Evolutionary conservation across 306 rosid genomes (phyloP), one percentile per base, ranked within the genome.

Genomic region (Castanea mollissima): DNA sequence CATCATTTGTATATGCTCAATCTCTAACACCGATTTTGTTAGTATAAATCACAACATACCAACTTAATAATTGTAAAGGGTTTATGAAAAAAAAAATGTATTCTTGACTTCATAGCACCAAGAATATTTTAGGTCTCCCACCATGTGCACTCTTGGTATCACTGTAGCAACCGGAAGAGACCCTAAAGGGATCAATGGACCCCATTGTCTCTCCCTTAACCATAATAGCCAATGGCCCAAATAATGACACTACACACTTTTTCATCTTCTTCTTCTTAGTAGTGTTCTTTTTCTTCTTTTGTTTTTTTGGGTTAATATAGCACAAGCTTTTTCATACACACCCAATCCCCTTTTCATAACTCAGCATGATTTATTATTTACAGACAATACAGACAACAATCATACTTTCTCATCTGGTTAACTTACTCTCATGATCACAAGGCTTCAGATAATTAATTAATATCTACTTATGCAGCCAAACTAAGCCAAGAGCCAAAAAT

Each of bases 401-500:
- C 31, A 56, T 19, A 74, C 75, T 54, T 57, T 78, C 62, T 19
- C 63, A 54, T 10, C 14, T 15, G 15, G 44, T 31, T 6, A 55
- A 73, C 54, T 49, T 10, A 34, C 65, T 23, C 65, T 59, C 5
- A 60, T 63, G n/a, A 59, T 59, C 38, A 29, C 41, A 63, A 63
- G 69, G 29, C 10, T 49, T 8, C 25, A 34, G 23, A 64, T 25
- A 20, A n/a, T 16, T 25, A 8, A n/a, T 16, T 16, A 18, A 8
- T 35, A 15, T 49, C 12, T 49, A 49, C 54, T 49, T 49, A 49
- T 52, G 31, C 2, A 19, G 34, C 73, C 81, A 49, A 49, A 49
- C 15, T 65, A 94, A 73, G 99, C 99, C 62, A 95, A 83, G 80
- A 95, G 94, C 98, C 99, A 95, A 85, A 95, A 95, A 83, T 95